Percentiles rank a stretch among this genome's conserved stretches.
These are phyloP conservation scores for Diaporthe vexans DNA, from an alignment of 2,329 filamentous ascomycete genomes.

Conservation along the genomic window DNA sequence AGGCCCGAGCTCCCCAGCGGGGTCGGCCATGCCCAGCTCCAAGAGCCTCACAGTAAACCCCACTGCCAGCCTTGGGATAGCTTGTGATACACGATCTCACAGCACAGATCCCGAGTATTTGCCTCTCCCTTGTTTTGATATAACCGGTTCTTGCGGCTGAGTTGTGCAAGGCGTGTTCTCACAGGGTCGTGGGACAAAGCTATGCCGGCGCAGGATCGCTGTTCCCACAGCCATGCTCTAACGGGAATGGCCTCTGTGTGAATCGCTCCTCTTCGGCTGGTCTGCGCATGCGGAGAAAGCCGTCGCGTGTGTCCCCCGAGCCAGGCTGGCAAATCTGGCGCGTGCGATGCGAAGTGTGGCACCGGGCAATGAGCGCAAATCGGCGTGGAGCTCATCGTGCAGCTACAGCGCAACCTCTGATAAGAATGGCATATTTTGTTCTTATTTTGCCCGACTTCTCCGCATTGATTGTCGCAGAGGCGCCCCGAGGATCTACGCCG, in stretches of 20 bases:
- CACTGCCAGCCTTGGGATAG: not conserved
- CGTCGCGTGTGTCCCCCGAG: not conserved
- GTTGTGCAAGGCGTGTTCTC: not conserved
- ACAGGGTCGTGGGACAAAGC: not conserved
- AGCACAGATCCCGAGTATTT: not conserved
- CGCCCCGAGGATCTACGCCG: not conserved
- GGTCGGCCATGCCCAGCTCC: not conserved
- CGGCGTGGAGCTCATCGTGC: not conserved
- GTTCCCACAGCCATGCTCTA: not conserved
- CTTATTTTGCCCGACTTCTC: not conserved
- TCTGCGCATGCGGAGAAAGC: constrained; percentile 31
- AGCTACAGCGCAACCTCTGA: constrained; percentile 15
- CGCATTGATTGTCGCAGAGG: not conserved
- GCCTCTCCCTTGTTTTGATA: not conserved
- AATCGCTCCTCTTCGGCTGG: constrained; percentile 6
- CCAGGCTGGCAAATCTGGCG: constrained; percentile 1
- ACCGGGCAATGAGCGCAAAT: constrained; percentile 3
- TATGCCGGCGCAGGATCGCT: not conserved
- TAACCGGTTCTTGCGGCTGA: not conserved
- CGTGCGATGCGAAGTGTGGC: constrained; percentile 8
- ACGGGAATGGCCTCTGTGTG: not conserved
- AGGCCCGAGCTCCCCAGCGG: constrained; percentile 25
- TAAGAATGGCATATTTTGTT: constrained; percentile 5
- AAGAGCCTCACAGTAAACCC: constrained; percentile 5
- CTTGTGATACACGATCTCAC: not conserved